These are phyloP conservation scores for Claviceps monticola DNA, from an alignment of 2,329 filamentous ascomycete genomes.

Conservation along the genomic window DNA sequence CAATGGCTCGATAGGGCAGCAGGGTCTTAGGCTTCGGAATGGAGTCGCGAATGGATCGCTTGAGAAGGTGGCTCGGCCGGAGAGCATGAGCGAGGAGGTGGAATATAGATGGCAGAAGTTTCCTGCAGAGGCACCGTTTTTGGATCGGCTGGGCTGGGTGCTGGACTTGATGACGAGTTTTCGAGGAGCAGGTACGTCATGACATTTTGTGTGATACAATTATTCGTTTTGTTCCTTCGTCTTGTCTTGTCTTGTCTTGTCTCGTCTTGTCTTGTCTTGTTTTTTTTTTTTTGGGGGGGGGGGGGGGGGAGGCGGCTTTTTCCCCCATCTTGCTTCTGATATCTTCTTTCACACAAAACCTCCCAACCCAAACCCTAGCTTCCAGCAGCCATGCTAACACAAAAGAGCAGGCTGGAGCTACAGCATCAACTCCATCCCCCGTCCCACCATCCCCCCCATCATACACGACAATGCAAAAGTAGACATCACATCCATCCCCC, in stretches of 20 bases:
- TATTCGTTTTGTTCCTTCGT: neutral
- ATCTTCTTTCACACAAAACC: too few species aligned
- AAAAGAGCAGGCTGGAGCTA: conserved; percentile 42
- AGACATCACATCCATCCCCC: conserved; percentile 27
- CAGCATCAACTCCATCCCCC: conserved; percentile 36
- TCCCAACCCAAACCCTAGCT: too few species aligned
- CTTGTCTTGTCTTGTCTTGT: neutral
- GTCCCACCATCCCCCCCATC: conserved; percentile 24
- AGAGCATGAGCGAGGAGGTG: conserved; percentile 13
- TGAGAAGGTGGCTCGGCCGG: neutral
- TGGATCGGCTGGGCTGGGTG: conserved; percentile 39
- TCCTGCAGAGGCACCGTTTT: conserved; percentile 34
- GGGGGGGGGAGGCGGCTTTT: too few species aligned
- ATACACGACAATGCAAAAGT: conserved; percentile 22
- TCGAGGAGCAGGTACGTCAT: conserved; percentile 35
- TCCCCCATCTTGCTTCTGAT: too few species aligned
- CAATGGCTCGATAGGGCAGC: conserved; percentile 3
- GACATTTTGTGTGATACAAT: neutral
- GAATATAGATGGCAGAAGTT: conserved; percentile 49
- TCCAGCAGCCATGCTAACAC: neutral
- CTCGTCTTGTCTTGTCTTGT: too few species aligned
- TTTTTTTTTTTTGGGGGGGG: neutral
- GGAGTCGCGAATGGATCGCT: neutral
- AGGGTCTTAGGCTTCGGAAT: conserved; percentile 11
- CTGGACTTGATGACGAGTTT: conserved; percentile 40